Conservation (phyloP, 768 basidiomycete species). For the Daedaleopsis sinensis region DNA sequence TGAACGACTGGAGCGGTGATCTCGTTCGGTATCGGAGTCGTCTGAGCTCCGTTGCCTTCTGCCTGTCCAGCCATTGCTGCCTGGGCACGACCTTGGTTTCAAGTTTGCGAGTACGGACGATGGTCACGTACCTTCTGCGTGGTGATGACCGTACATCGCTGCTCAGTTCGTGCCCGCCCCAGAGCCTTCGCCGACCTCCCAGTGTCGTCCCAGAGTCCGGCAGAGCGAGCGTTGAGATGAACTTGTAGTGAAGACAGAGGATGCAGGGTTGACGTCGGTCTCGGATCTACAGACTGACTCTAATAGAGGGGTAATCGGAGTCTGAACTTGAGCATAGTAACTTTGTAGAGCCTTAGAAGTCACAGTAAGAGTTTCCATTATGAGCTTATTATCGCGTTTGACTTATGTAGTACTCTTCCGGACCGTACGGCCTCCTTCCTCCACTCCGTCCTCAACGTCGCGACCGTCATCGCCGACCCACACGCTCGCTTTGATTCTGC, state of each 20-base stretch:
- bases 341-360: no score
- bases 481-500: not conserved
- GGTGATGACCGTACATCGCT: slow-evolving; percentile 17
- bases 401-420: no score
- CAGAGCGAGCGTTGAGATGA: not conserved
- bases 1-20: slow-evolving; percentile 33
- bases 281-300: not conserved
- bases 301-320: not conserved
- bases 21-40: slow-evolving; percentile 38
- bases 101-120: not conserved
- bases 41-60: slow-evolving; percentile 14
- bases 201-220: not conserved
- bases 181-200: not conserved
- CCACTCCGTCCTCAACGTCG: not conserved
- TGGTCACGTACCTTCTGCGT: slow-evolving; percentile 17
- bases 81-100: not conserved
- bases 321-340: not conserved
- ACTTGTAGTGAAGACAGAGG: not conserved
- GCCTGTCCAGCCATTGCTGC: slow-evolving; percentile 17
- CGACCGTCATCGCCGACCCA: not conserved
- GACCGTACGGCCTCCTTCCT: not conserved
- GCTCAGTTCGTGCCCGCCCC: not conserved
- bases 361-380: no score
- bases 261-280: not conserved
- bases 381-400: not conserved